Evolutionary conservation across 192 early-diverging fungal genomes (phyloP), one percentile per base, ranked within the genome.

Genomic region (Coemansia biformis): DNA sequence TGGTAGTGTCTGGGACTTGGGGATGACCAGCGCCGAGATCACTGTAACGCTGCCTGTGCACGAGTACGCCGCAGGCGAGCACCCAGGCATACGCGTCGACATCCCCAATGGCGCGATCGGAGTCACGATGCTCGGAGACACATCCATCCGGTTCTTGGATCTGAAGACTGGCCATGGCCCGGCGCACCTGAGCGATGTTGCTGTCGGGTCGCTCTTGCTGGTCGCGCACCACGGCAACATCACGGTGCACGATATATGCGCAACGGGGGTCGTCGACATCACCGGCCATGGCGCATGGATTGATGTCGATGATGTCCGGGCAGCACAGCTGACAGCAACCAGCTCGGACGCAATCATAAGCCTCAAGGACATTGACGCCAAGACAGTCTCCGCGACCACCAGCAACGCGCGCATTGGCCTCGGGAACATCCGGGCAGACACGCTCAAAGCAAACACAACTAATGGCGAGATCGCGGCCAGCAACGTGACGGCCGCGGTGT

Each of bases 301-400:
- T 59, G 70, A 74, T 28, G 63, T 74, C 49, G 70, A 74, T 45
- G 64, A 74, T 21, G 37, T 74, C 19, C 48, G 48, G 14, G 54
- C 70, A 12, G 36, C 29, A 12, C 21, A 23, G 0, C 29, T 66
- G 17, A 30, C 38, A 19, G 63, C 56, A 34, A 34, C 48, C 29
- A 74, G 63, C 51, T 43, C 59, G 13, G 64, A 74, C 38, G 70
- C 70, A 1, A 66, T 74, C 28, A 57, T 74, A 30, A 74, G 70
- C 35, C 70, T 74, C 17, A 74, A 74, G 43, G 64, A 66, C 51
- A 43, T 66, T 21, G 39, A 56, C 1, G 63, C 70, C 16, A 39
- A 18, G 12, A 12, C 21, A 4, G 55, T 74, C n/a, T 33, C 45
- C 10, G 63, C 59, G 24, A 35, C 58, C 4, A 74, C 63, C 1